Base-by-base conservation (phyloP, 2,329 filamentous ascomycete species). In the Aspergillus sergii region DNA sequence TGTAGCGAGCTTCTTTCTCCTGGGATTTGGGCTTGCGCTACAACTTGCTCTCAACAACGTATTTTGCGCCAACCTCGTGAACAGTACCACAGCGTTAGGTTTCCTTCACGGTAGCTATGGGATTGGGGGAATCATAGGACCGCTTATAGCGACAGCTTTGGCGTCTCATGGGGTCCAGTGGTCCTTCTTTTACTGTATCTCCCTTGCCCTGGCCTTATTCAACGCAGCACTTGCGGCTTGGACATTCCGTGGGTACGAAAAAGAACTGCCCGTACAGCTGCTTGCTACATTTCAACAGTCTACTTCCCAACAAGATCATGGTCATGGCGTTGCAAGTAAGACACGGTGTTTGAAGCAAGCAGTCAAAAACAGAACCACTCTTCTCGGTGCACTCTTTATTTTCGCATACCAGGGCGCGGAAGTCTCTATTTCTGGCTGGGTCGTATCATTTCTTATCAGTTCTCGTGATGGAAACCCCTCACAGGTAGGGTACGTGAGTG, bases 351-450 rank as follows among this genome's bases (percentile, higher is more conserved):
- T 80, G 74, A 86, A 79, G 61, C 74, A 80, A 58, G 82, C 85
- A 2, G 69, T 88, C 36, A 79, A 79, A 62, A 34, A 34, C 84
- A 80, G 77, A 36, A 83, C 88, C 5, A 91, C 93, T 0, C 77
- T 95, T 1, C 83, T 95, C 0, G 91, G 91, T 3, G 89, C 92
- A 0, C 76, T 92, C 11, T 95, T 95, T 81, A 91, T 95, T 75
- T 95, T 96, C 75, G 87, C 89, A 30, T 96, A 96, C 76, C 91
- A 95, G 77, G 92, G 92, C 39, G 90, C 91, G 41, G 92, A 96
- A 77, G 92, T 96, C 19, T 89, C 89, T 16, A 91, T 94, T 67
- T 92, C 90, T 0, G 92, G 92, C 59, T 96, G 92, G 93, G 89
- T 94, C 56, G 93, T 94, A 65, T 93, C 90, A 2, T 96, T 94